Base-by-base conservation (phyloP, 768 basidiomycete genomes). In the Lentinus tigrinus region DNA sequence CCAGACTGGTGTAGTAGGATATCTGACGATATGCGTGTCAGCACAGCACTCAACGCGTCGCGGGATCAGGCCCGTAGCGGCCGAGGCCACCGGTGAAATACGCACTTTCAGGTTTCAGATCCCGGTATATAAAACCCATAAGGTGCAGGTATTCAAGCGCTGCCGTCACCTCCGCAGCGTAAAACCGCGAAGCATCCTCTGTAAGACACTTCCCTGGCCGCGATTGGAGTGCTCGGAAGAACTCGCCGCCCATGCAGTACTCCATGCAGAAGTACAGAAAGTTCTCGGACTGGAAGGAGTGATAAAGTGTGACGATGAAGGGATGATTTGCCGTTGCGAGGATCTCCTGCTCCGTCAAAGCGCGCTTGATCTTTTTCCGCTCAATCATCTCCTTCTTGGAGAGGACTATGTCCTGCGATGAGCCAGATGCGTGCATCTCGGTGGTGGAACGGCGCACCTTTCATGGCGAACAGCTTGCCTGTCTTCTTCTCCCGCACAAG, bases 301-400 rank as follows among this genome's bases (percentile, higher is more conserved):
- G 97, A 75, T 98, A 91, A 37, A 99, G 85, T 24, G 97, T 98
- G 67, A 99, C 96, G 75, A 99, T 99, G 81, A 99, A 99, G 1
- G 97, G 97, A 71, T 98, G 97, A 69, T 99, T 99, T 31, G 97
- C 93, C 23, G 95, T 96, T 9, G 96, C 96, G 42, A 99, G 83
- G 65, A 99, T 99, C 74, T 98, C 97, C 77, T 98, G 97, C 75
- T 99, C 97, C 4, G 97, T 98, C 68, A 99, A 72, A 9, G 96
- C 97, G 61, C 97, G 87, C 74, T 99, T 99, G 78, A 99, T 96
- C 81, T 99, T 99, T 79, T 96, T 97, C 67, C 97, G 87, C 77
- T 96, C 94, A 73, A 99, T 95, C 96, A 99, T 98, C 80, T 99
- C 97, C 79, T 91, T 93, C 80, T 98, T 98, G 50, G 95, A 97